phyloP scores from a whole-genome alignment of 1,284 basidiomycete species.

The Malassezia japonica region DNA sequence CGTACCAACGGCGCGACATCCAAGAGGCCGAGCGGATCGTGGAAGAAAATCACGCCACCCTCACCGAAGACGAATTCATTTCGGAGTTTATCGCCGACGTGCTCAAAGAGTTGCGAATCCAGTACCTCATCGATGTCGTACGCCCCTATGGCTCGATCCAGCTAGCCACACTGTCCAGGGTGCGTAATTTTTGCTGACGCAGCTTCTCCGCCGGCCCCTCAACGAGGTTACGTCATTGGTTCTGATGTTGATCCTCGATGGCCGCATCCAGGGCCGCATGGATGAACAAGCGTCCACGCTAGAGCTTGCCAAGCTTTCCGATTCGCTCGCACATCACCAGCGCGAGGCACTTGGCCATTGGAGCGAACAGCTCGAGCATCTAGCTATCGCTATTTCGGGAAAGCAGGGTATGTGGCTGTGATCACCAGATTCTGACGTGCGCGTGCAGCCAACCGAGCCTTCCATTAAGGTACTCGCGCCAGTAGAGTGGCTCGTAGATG shows the following conservation, averaged over 20 bases:
- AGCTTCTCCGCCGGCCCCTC: too few species aligned
- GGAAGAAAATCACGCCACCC: conserved; percentile 78
- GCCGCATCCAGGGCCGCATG: conserved; percentile 85
- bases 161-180: conserved; percentile 53
- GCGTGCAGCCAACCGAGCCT: neutral
- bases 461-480: neutral
- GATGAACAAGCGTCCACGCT: conserved; percentile 88
- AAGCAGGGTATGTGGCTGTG: conserved; percentile 50
- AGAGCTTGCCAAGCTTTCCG: conserved; percentile 61
- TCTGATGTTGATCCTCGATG: conserved; percentile 84
- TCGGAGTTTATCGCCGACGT: conserved; percentile 87
- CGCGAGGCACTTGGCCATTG: conserved; percentile 72
- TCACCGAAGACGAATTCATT: conserved; percentile 91
- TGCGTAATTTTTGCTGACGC: conserved; percentile 82
- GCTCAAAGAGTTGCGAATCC: conserved; percentile 78
- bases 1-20: conserved; percentile 90
- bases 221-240: conserved; percentile 85
- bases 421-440: neutral
- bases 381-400: conserved; percentile 63
- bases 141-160: conserved; percentile 66
- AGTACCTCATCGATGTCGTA: conserved; percentile 93
- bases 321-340: conserved; percentile 69
- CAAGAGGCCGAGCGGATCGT: conserved; percentile 91
- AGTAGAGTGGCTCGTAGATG: neutral
- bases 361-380: conserved; percentile 63